Evolutionary conservation across 345 rosid species (phyloP).

Genomic region (Lagerstroemia speciosa): DNA sequence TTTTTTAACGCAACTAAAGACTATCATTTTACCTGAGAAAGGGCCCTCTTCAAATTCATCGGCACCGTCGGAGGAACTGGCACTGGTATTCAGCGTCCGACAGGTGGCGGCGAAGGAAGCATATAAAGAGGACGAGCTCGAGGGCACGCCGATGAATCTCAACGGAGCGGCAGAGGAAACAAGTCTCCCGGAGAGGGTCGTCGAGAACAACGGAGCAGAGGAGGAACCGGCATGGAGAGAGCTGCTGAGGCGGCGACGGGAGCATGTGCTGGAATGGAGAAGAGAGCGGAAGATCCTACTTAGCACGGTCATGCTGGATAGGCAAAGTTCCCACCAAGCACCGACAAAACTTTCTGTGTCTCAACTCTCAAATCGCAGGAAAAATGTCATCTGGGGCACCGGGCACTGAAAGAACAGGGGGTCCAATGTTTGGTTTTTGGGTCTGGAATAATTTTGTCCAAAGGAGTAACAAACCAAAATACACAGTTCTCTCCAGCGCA

Average conservation of each 20-base stretch:
- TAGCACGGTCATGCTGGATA: neutral
- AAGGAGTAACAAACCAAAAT: too few species aligned
- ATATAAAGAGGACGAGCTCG: neutral
- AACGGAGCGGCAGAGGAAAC: neutral
- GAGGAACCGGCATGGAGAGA: neutral
- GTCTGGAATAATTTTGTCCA: too few species aligned
- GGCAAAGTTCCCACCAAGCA: neutral
- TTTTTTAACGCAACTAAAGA: neutral
- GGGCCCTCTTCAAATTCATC: conserved; percentile 3
- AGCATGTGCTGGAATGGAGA: neutral
- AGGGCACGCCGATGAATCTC: neutral
- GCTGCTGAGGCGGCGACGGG: neutral
- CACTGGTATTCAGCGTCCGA: neutral
- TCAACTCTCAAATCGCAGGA: neutral
- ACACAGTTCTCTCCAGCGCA: too few species aligned
- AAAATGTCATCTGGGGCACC: too few species aligned
- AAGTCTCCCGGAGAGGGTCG: neutral
- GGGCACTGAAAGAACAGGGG: too few species aligned
- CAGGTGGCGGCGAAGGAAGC: neutral
- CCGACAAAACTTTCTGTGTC: neutral
- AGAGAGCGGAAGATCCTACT: conserved; percentile 5
- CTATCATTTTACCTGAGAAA: neutral
- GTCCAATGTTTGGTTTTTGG: too few species aligned
- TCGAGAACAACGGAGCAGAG: neutral
- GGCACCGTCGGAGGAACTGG: conserved; percentile 1